These are phyloP conservation scores for Xerocomus brunneocitrinus DNA, from an alignment of 768 basidiomycete species.

Conservation along the genomic window DNA sequence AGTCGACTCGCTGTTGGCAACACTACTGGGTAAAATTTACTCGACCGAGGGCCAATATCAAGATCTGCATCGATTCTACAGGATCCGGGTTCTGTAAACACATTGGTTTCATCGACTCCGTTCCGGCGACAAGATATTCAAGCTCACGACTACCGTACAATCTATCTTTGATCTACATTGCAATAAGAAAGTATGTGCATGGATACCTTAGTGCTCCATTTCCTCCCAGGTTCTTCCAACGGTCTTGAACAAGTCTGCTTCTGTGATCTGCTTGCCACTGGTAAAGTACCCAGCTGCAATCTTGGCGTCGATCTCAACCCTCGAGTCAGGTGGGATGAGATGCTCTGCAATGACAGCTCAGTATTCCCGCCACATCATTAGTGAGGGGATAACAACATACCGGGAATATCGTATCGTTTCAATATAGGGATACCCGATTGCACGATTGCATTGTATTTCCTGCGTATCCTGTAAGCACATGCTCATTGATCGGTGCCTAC, in stretches of 20 bases:
- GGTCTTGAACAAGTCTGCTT: conserved; percentile 79
- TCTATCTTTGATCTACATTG: conserved; percentile 3
- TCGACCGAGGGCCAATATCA: too few species aligned
- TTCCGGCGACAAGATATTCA: too few species aligned
- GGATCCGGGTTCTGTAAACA: too few species aligned
- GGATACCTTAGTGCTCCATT: conserved; percentile 60
- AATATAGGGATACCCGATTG: conserved; percentile 80
- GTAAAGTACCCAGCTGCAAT: conserved; percentile 93
- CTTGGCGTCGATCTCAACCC: conserved; percentile 96
- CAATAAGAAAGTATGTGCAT: background rate
- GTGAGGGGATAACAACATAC: conserved; percentile 30
- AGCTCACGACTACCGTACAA: background rate
- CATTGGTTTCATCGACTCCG: too few species aligned
- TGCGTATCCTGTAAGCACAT: conserved; percentile 20
- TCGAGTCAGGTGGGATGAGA: conserved; percentile 84
- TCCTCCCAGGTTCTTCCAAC: conserved; percentile 91
- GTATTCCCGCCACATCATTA: background rate
- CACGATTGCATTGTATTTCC: conserved; percentile 95
- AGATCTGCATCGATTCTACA: too few species aligned
- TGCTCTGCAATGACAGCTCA: conserved; percentile 45
- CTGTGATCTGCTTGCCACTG: conserved; percentile 67
- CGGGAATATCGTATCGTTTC: conserved; percentile 84
- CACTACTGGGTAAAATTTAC: too few species aligned
- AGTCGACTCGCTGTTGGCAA: too few species aligned
- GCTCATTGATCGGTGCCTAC: background rate